Percentiles rank a stretch among this genome's conserved stretches.
Evolutionary conservation across 371 early-diverging fungal genomes (phyloP).

Genomic region (Enterospora canceri): DNA sequence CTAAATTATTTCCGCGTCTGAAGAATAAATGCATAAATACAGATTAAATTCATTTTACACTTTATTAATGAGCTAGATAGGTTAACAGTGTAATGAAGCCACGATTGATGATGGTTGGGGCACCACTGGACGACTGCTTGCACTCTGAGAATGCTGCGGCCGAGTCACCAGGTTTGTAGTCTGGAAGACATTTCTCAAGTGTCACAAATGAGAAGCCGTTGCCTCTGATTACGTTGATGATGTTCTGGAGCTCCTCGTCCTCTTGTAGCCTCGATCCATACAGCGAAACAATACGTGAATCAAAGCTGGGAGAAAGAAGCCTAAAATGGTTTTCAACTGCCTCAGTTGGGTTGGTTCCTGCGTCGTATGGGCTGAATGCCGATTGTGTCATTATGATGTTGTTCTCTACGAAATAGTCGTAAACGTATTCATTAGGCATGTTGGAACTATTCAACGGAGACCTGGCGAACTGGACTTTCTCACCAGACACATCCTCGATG

Average conservation of each 20-base stretch:
- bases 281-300: slow-evolving; percentile 52
- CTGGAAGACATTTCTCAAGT: slow-evolving; percentile 48
- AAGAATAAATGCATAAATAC: too few species aligned
- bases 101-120: not conserved
- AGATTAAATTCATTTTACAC: not conserved
- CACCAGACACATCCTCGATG: slow-evolving; percentile 27
- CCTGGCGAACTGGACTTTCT: slow-evolving; percentile 45
- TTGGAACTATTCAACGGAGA: slow-evolving; percentile 38
- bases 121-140: not conserved
- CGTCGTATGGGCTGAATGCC: slow-evolving; percentile 47
- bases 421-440: slow-evolving; percentile 28
- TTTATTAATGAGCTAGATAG: not conserved
- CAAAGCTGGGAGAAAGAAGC: slow-evolving; percentile 32
- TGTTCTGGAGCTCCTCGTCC: slow-evolving; percentile 40
- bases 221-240: slow-evolving; percentile 40
- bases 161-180: slow-evolving; percentile 34
- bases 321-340: slow-evolving; percentile 33
- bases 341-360: slow-evolving; percentile 24
- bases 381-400: slow-evolving; percentile 46
- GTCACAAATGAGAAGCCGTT: slow-evolving; percentile 51
- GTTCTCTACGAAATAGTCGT: slow-evolving; percentile 38
- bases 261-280: slow-evolving; percentile 48
- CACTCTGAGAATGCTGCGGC: not conserved
- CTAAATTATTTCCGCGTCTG: too few species aligned
- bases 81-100: not conserved